Evolutionary conservation across 805 yeast species (phyloP).

Genomic region (Jamesozyma jinghongensis): DNA sequence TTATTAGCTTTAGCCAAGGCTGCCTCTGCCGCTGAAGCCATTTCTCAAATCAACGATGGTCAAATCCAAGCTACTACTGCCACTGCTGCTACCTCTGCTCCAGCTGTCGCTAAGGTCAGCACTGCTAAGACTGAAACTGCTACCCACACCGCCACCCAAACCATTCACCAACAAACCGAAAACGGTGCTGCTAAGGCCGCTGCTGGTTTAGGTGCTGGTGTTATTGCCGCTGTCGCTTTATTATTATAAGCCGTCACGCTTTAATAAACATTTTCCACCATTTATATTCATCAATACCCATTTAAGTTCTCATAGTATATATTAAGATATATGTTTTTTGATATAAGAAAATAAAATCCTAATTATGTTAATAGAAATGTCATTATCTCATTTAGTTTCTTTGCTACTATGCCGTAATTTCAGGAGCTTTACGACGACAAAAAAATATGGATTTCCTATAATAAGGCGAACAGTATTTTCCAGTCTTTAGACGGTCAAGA

Average conservation of each 20-base stretch:
- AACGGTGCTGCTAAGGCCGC: slow-evolving; percentile 17
- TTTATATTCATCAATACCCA: no score
- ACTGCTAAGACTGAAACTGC: neutral
- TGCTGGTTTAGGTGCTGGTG: slow-evolving; percentile 18
- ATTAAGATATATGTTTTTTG: no score
- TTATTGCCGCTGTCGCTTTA: slow-evolving; percentile 14
- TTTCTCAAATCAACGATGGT: slow-evolving; percentile 12
- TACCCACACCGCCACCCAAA: neutral
- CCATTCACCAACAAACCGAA: slow-evolving; percentile 10
- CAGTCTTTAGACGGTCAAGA: no score
- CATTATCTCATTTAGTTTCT: no score
- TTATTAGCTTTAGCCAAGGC: slow-evolving; percentile 6
- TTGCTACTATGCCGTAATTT: no score
- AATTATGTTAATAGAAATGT: no score
- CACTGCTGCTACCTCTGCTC: slow-evolving; percentile 1
- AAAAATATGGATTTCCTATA: no score
- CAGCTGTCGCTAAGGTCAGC: neutral
- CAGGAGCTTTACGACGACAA: no score
- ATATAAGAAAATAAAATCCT: no score
- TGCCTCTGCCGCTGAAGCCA: slow-evolving; percentile 8
- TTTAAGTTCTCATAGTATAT: no score
- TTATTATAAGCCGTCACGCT: slow-evolving; percentile 9
- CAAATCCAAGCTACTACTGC: slow-evolving; percentile 9
- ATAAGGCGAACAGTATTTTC: no score
- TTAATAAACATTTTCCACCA: no score